Conservation (phyloP, 352 stramenopile genomes). For the Phytophthora europaea region DNA sequence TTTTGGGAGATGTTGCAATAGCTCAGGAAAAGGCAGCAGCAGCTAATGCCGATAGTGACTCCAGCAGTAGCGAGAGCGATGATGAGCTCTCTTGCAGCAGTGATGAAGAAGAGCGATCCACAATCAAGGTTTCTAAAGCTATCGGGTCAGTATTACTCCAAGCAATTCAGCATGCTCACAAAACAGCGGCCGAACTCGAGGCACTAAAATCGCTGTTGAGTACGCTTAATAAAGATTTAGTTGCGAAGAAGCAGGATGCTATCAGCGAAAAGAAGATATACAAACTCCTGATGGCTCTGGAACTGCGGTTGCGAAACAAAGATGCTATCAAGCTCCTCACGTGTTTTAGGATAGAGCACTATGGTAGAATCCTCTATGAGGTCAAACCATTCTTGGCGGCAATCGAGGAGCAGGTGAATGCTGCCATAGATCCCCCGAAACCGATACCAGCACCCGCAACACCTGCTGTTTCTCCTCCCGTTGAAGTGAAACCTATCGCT, state of each 20-base stretch:
- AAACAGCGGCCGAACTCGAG: conserved; percentile 49
- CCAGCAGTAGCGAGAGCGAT: conserved; percentile 50
- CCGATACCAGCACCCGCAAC: conserved; percentile 7
- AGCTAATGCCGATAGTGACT: conserved; percentile 21
- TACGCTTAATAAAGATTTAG: conserved; percentile 31
- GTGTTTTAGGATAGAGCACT: conserved; percentile 43
- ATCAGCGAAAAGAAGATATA: conserved; percentile 72
- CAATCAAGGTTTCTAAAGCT: conserved; percentile 37
- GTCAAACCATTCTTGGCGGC: conserved; percentile 33
- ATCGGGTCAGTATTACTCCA: conserved; percentile 41
- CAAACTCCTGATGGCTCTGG: conserved; percentile 59
- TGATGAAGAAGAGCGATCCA: conserved; percentile 47
- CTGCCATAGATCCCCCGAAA: conserved; percentile 29
- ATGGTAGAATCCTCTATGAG: conserved; percentile 47
- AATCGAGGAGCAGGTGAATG: conserved; percentile 44
- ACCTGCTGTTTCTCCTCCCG: conserved; percentile 14
- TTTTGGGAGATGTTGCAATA: conserved; percentile 59
- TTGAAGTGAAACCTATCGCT: conserved; percentile 38
- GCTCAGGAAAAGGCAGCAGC: conserved; percentile 37
- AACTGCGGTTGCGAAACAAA: conserved; percentile 56
- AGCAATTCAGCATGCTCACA: conserved; percentile 48
- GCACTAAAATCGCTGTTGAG: conserved; percentile 38
- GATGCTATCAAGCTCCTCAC: conserved; percentile 60
- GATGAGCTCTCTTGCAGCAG: conserved; percentile 41
- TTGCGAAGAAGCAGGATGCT: conserved; percentile 35